Base-by-base conservation (phyloP, 306 rosid genomes). In the Cicer judaicum region DNA sequence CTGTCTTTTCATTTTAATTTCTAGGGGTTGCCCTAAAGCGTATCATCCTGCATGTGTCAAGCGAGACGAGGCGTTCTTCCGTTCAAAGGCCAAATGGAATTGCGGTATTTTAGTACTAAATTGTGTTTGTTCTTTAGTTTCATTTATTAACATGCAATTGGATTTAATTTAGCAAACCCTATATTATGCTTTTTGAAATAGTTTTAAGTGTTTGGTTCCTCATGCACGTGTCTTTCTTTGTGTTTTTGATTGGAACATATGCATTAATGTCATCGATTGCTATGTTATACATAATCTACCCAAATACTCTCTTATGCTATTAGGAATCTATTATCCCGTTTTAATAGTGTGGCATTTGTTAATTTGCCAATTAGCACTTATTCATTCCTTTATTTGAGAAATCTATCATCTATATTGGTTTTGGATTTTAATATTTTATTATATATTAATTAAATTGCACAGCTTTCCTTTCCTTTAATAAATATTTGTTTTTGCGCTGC, bases 21-120 rank as follows among this genome's bases (percentile, higher is more conserved):
- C 52, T 73, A 95, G 99, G 90, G 96, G 92, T 39, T 95, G 99
- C 61, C 99, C 98, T 8, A 95, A 95, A 87, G 99, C 99, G 1
- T 95, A 95, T 78, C 99, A 95, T 75, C 97, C 97, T 0, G 59
- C 97, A 3, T 95, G 99, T 85, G 80, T 95, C 76, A 95, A 95
- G 85, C 83, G 99, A 53, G 99, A 95, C 42, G 99, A 95, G 44
- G 68, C 92, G 5, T 95, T 95, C 80, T 95, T 95, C 75, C 89
- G 82, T 64, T 92, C 98, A 18, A 92, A 86, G 81, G 99, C 99
- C 50, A 92, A 90, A 80, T 95, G 99, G 99, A 95, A 90, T 81
- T 95, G 99, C 19, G 99, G 99, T 95, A 88, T 16, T 88, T 82
- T 74, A 83, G 78, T 77, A 44, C 78, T 38, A 5, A 47, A 56